phyloP scores from a whole-genome alignment of 495 filamentous ascomycete species.

The Xylaria intraflava region DNA sequence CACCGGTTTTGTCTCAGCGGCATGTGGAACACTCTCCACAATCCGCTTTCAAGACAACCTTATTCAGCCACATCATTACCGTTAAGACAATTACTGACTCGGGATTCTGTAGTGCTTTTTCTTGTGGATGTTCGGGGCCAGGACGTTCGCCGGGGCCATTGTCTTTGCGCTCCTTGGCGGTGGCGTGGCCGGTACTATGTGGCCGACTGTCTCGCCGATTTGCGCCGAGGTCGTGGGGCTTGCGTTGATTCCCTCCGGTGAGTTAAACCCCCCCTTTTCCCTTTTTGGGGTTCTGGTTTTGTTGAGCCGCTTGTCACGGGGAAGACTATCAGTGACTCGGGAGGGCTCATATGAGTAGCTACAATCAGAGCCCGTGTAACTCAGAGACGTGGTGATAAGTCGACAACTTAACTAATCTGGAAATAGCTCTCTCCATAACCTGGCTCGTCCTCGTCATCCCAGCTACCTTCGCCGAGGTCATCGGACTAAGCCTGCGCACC shows the following conservation, averaged over 20 bases:
- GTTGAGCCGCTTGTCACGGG: too few species aligned
- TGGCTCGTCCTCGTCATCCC: slow-evolving; percentile 72
- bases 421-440: slow-evolving; percentile 55
- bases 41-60: too few species aligned
- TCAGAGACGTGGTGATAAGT: background rate
- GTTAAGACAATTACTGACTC: background rate
- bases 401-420: slow-evolving; percentile 1
- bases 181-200: slow-evolving; percentile 64
- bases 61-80: too few species aligned
- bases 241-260: slow-evolving; percentile 58
- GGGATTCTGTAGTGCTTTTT: slow-evolving; percentile 39
- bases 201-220: slow-evolving; percentile 67
- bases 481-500: slow-evolving; percentile 59
- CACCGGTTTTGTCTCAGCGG: too few species aligned
- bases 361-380: too few species aligned
- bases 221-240: slow-evolving; percentile 73
- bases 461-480: slow-evolving; percentile 67
- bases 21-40: too few species aligned
- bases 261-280: background rate
- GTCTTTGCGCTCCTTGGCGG: slow-evolving; percentile 68
- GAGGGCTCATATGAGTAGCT: too few species aligned
- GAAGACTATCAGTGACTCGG: too few species aligned
- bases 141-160: slow-evolving; percentile 58
- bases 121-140: slow-evolving; percentile 61
- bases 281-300: background rate